Evolutionary conservation across 176 grass and related monocot genomes (phyloP), one percentile per base, ranked within the genome.

Genomic region (Avena atlantica): DNA sequence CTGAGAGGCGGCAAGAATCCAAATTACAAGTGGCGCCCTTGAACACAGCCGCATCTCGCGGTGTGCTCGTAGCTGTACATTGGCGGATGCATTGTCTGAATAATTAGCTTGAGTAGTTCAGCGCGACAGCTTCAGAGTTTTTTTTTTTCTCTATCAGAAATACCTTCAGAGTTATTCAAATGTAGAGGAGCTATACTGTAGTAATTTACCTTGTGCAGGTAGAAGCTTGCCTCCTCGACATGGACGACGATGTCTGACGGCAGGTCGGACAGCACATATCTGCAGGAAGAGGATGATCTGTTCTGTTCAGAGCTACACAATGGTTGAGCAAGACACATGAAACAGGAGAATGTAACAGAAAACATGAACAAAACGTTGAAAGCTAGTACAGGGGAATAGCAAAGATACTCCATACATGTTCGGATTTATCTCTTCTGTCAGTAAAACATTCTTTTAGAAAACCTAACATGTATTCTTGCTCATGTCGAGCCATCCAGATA

Each of bases 161-260:
- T 24, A 64, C 61, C 62, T 27, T 65, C 11, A 29, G 4, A 63
- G n/a, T 42, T 42, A 42, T 8, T 42, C 40, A 42, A 85, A 57
- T 73, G 71, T 31, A 63, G 58, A 34, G 9, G 31, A 9, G 5
- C 4, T 0, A 42, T 6, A 42, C 5, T 7, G 27, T 29, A 42
- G 40, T 1, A 27, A 72, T 89, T 89, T 76, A 95, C 93, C 89
- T 95, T 95, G 84, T 95, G 93, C 14, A 95, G 86, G 14, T 83
- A 89, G 82, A 95, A 95, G 44, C 70, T 95, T 9, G 88, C 91
- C 42, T 91, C 87, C 1, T 85, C 89, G 7, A 91, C 87, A 60
- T 91, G 91, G 47, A 95, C 21, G 71, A 91, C 71, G 12, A 95
- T 87, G 37, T 95, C 93, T 12, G 93, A 91, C 8, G 93, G 81